A percentile compares a stretch with the other conserved stretches of the same genome.
These are phyloP conservation scores for Capsella bursapastoris DNA, from an alignment of 345 rosid species.

Conservation along the genomic window DNA sequence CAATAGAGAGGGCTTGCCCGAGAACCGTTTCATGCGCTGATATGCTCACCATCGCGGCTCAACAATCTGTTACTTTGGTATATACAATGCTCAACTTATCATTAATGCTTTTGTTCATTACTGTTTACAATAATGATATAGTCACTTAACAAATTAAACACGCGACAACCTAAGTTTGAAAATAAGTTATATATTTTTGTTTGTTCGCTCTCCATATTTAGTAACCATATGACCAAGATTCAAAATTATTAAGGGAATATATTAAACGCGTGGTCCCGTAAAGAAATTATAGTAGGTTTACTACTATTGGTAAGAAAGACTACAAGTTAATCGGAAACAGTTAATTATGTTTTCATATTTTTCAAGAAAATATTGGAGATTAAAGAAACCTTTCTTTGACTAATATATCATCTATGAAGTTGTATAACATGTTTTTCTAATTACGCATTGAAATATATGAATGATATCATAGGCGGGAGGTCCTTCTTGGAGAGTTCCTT, in stretches of 20 bases:
- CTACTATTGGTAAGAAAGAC: too few species aligned
- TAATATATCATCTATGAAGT: neutral
- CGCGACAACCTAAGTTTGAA: too few species aligned
- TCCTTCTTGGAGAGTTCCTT: slow-evolving; percentile 44
- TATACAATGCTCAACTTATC: too few species aligned
- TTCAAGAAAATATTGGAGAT: neutral
- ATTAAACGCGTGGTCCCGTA: slow-evolving; percentile 10
- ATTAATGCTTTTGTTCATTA: too few species aligned
- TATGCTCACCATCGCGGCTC: slow-evolving; percentile 66
- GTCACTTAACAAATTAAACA: too few species aligned
- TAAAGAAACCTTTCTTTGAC: neutral
- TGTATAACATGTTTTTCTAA: neutral
- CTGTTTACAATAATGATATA: too few species aligned
- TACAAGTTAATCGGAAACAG: too few species aligned
- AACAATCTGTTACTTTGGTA: slow-evolving; percentile 65
- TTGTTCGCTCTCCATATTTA: too few species aligned
- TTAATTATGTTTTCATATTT: neutral
- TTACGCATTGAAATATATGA: neutral
- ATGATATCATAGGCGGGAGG: slow-evolving; percentile 41
- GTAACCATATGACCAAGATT: too few species aligned
- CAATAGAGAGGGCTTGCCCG: slow-evolving; percentile 59
- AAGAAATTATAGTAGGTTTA: neutral
- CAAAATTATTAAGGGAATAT: too few species aligned
- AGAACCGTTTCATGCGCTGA: slow-evolving; percentile 72
- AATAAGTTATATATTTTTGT: too few species aligned